Evolutionary conservation across 306 rosid species (phyloP).

Genomic region (Argentina anserina): DNA sequence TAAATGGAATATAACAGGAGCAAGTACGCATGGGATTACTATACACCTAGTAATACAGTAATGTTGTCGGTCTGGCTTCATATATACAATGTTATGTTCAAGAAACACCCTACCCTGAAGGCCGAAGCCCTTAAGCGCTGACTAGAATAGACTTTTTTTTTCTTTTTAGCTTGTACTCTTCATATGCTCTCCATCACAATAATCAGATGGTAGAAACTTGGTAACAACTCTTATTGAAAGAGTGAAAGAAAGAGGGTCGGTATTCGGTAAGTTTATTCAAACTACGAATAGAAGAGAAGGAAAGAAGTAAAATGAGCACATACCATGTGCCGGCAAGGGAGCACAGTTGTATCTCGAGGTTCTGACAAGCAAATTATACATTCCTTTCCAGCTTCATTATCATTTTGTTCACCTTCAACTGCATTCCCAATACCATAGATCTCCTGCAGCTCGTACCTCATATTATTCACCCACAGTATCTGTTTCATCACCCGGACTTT

Average conservation of each 20-base stretch:
- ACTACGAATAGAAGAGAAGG: not conserved
- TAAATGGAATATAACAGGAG: not conserved
- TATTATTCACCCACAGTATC: constrained; percentile 44
- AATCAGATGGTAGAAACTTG: not conserved
- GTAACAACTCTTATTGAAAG: not conserved
- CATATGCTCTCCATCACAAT: not conserved
- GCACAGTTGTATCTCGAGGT: constrained; percentile 47
- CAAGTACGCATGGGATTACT: not conserved
- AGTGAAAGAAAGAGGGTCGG: not conserved
- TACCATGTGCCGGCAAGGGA: constrained; percentile 63
- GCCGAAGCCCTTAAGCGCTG: not conserved
- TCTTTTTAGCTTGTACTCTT: too few relatives aligned
- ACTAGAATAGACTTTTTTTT: not conserved
- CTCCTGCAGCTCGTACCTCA: constrained; percentile 48
- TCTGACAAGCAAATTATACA: constrained; percentile 51
- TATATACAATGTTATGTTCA: not conserved
- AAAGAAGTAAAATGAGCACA: not conserved
- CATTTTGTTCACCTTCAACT: constrained; percentile 32
- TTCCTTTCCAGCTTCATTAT: constrained; percentile 36
- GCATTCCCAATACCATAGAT: constrained; percentile 47
- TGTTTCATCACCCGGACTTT: constrained; percentile 43
- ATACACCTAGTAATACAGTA: not conserved
- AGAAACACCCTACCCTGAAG: not conserved
- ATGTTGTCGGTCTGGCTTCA: not conserved
- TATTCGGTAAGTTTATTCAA: not conserved